Base-by-base conservation (phyloP, 1,284 basidiomycete genomes). In the Cryptococcus floricola region DNA sequence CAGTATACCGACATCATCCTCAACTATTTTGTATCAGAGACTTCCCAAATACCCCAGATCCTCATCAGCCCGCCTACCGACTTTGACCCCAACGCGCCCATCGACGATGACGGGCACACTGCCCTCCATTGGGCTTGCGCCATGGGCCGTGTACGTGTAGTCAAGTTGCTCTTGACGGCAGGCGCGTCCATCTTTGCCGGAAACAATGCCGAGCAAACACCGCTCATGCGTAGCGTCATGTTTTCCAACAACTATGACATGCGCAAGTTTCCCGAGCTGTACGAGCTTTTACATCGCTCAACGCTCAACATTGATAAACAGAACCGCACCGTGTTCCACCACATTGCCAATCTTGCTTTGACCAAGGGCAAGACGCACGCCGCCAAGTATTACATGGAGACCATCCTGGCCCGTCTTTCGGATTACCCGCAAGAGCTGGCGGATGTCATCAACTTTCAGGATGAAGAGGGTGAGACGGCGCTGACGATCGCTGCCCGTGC, bases 191-290 rank as follows among this genome's bases (percentile, higher is more conserved):
- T 98, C 63, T 98, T 97, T 81, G 88, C 91, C 65, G 92, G 95
- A 66, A 99, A 98, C 80, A 89, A 89, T 73, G 86, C 91, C 25
- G 96, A 96, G 27, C 96, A 98, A 76, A 98, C 96, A 10, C 89
- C 96, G 0, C 80, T 99, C 53, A 99, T 99, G 96, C 89, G 96
- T 23, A 89, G 88, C 63, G 96, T 98, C 70, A 98, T 98, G 96
- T 99, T 98, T 76, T 91, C 92, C 58, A 99, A 99, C 79, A 99
- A 98, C 77, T 98, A 98, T 74, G 96, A 99, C 77, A 87, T 98
- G 53, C 90, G 96, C 68, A 99, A 98, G 77, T 99, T 99, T 69
- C 92, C 93, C 2, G 95, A 98, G 74, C 81, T 99, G 19, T 98
- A 97, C 77, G 95, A 98, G 74, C 84, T 98, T 7, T 79, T 99